Base-by-base conservation (phyloP, 352 stramenopile genomes). In the Blastocystis hominis region DNA sequence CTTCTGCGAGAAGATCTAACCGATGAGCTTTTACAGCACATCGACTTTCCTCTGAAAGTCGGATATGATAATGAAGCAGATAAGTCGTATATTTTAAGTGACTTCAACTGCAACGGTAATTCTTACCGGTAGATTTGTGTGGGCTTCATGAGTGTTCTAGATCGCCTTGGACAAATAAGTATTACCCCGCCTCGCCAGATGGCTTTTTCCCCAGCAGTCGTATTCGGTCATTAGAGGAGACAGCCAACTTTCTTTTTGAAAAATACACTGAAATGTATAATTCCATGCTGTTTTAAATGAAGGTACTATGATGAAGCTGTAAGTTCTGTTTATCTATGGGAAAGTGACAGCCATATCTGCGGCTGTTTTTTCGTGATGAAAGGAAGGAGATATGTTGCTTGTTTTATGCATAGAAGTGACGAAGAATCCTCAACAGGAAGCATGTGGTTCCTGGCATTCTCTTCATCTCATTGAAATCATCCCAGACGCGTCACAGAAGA, bases 151-250 rank as follows among this genome's bases (percentile, higher is more conserved):
- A 4, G 17, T 69, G 9, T 72, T 72, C 9, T 72, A 86, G 75
- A n/a, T 86, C 75, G 7, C 75, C 75, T 47, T 86, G 75, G 75
- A 55, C 75, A 70, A 86, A 86, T 34, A 55, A 86, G 53, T 86
- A 86, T 38, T 86, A 30, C 44, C 75, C 75, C n/a, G 50, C 75
- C 9, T 30, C 47, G 30, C 34, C 34, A 3, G 42, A 86, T 38
- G 75, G 75, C 7, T 75, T 70, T 17, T 86, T 46, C 42, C 75
- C 75, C 34, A 50, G 50, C n/a, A 13, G 10, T 2, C 40, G 44
- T 17, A 47, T 68, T 30, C 56, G 75, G 2, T 42, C 15, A 1
- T 55, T 86, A 1, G 75, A 86, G 40, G 56, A 86, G 56, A 86
- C 36, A 4, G 75, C 75, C 3, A 86, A 86, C 42, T 75, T 86